Conservation (phyloP, 345 rosid species). For the Kandelia obovata region DNA sequence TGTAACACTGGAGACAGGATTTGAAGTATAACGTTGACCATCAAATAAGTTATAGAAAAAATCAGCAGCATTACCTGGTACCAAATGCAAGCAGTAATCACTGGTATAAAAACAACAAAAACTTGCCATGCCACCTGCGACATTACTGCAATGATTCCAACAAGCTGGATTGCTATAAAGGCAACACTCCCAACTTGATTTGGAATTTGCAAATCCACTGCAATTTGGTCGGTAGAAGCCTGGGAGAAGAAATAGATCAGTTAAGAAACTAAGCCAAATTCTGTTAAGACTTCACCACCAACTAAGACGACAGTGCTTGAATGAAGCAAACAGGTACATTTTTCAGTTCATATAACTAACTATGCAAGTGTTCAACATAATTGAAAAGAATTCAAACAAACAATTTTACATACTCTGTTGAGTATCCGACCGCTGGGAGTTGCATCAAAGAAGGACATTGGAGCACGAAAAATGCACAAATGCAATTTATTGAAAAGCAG, state of each 20-base stretch:
- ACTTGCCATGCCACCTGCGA: constrained; percentile 84
- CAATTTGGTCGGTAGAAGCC: constrained; percentile 75
- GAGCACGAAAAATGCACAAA: constrained; percentile 59
- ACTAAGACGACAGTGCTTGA: neutral
- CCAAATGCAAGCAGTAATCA: constrained; percentile 58
- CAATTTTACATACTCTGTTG: constrained; percentile 46
- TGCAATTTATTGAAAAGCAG: constrained; percentile 67
- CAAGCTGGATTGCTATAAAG: constrained; percentile 51
- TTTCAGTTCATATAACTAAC: neutral
- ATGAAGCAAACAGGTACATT: neutral
- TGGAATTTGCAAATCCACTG: constrained; percentile 52
- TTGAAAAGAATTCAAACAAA: neutral
- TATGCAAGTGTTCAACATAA: neutral
- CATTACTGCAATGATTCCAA: constrained; percentile 68
- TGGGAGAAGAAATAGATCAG: constrained; percentile 16
- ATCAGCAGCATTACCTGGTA: constrained; percentile 54
- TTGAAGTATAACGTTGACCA: neutral
- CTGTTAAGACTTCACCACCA: neutral
- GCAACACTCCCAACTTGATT: constrained; percentile 41
- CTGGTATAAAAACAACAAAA: constrained; percentile 66
- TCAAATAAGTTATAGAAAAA: neutral
- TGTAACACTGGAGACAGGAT: neutral
- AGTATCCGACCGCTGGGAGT: constrained; percentile 76
- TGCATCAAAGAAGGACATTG: constrained; percentile 83
- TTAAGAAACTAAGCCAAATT: neutral